Evolutionary conservation across 768 basidiomycete species (phyloP).

Genomic region (Mycena metata): DNA sequence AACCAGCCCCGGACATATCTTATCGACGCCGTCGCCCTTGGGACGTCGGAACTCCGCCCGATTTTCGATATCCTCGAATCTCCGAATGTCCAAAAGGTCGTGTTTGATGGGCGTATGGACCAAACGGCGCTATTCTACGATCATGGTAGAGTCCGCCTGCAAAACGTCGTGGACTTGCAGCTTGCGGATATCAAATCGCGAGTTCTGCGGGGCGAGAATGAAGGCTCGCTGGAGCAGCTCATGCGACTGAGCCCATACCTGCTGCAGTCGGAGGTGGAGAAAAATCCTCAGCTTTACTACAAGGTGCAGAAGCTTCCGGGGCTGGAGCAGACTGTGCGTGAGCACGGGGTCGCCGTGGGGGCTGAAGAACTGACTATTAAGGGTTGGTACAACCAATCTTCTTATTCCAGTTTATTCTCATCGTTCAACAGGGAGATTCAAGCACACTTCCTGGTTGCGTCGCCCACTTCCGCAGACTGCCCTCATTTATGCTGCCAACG

Average conservation of each 20-base stretch:
- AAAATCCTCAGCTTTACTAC: background rate
- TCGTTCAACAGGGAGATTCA: background rate
- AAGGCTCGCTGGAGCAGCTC: background rate
- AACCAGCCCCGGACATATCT: background rate
- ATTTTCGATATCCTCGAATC: background rate
- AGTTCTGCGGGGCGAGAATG: background rate
- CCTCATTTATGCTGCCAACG: conserved; percentile 1
- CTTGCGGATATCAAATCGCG: conserved; percentile 4
- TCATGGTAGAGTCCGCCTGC: background rate
- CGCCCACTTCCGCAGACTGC: background rate
- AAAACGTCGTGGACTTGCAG: conserved; percentile 10
- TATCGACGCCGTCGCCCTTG: background rate
- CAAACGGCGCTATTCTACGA: conserved; percentile 4
- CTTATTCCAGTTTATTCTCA: background rate
- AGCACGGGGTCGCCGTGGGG: background rate
- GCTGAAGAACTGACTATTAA: background rate
- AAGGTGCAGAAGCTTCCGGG: conserved; percentile 1
- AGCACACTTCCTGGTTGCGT: conserved; percentile 1
- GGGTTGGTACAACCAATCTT: background rate
- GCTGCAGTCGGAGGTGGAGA: background rate
- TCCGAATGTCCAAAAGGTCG: background rate
- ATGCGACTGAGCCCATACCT: background rate
- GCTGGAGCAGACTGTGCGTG: background rate
- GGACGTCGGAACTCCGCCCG: background rate
- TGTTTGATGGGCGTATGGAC: background rate